These are phyloP conservation scores for Sclerotinia sclerotiorum DNA, from an alignment of 2,329 filamentous ascomycete genomes.

Conservation along the genomic window DNA sequence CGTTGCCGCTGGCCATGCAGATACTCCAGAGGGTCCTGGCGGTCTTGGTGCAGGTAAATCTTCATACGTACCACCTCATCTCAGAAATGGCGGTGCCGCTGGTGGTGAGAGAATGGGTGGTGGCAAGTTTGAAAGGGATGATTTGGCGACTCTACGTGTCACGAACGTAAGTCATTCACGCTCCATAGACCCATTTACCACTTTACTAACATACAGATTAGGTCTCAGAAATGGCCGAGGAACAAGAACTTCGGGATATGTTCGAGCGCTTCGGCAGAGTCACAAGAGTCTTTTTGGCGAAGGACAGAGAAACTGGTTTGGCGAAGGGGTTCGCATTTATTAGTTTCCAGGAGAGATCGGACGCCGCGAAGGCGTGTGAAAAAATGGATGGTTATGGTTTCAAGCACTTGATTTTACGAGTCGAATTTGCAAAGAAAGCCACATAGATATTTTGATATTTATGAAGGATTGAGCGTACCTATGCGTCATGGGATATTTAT, in stretches of 20 bases:
- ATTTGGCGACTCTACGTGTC: conserved; percentile 91
- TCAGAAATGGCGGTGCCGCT: conserved; percentile 67
- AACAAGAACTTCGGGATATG: conserved; percentile 92
- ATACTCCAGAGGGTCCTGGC: conserved; percentile 50
- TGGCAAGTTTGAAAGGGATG: conserved; percentile 94
- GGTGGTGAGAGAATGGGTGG: conserved; percentile 78
- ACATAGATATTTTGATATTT: conserved; percentile 30
- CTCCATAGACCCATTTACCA: not conserved
- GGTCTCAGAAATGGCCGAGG: conserved; percentile 97
- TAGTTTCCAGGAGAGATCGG: conserved; percentile 85
- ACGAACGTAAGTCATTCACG: conserved; percentile 74
- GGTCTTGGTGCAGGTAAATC: conserved; percentile 66
- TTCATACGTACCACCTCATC: conserved; percentile 90
- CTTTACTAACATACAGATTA: conserved; percentile 43
- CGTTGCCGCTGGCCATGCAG: conserved; percentile 51
- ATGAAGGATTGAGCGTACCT: not conserved
- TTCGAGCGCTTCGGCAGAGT: conserved; percentile 97
- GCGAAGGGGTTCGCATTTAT: conserved; percentile 99
- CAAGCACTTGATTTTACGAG: conserved; percentile 81
- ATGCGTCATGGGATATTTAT: conserved; percentile 23
- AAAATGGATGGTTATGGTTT: conserved; percentile 98
- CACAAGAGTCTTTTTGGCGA: conserved; percentile 95
- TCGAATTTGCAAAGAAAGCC: conserved; percentile 83
- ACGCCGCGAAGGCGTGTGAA: conserved; percentile 88
- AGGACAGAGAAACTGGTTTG: conserved; percentile 92